These are phyloP conservation scores for Wickerhamomyces hampshirensis DNA, from an alignment of 805 yeast species.

Conservation along the genomic window DNA sequence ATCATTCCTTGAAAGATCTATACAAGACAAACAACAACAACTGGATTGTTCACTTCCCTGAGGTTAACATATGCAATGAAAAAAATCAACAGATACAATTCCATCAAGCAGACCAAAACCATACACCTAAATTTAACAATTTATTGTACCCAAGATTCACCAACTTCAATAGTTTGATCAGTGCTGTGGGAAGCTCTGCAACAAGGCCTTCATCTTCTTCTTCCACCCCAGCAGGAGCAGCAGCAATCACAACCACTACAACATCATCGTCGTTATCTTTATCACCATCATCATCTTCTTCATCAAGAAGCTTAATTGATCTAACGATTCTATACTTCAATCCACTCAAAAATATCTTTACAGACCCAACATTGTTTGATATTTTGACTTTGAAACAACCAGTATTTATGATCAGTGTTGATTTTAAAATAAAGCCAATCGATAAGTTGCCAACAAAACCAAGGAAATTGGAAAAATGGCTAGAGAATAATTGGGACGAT, in stretches of 20 bases:
- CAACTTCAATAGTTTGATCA: constrained; percentile 46
- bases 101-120: constrained; percentile 49
- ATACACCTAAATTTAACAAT: constrained; percentile 54
- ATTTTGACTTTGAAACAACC: constrained; percentile 30
- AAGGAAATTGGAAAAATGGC: constrained; percentile 62
- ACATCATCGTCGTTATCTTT: too few species aligned
- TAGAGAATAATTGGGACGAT: constrained; percentile 67
- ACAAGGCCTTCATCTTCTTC: constrained; percentile 18
- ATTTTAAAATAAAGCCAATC: constrained; percentile 29
- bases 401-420: constrained; percentile 24
- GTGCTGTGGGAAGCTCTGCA: constrained; percentile 3
- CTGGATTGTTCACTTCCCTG: constrained; percentile 80
- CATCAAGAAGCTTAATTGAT: constrained; percentile 25
- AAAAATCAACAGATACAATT: constrained; percentile 44
- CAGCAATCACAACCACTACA: too few species aligned
- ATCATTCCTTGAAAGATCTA: constrained; percentile 27
- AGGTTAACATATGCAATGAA: constrained; percentile 65
- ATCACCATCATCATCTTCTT: constrained; percentile 4
- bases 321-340: constrained; percentile 35
- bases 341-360: constrained; percentile 26
- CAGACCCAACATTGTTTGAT: constrained; percentile 33
- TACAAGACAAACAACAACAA: constrained; percentile 35
- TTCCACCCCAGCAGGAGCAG: not conserved
- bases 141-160: constrained; percentile 76
- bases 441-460: constrained; percentile 48